Base-by-base conservation (phyloP, 371 early-diverging fungal species). In the Mucor sp. region DNA sequence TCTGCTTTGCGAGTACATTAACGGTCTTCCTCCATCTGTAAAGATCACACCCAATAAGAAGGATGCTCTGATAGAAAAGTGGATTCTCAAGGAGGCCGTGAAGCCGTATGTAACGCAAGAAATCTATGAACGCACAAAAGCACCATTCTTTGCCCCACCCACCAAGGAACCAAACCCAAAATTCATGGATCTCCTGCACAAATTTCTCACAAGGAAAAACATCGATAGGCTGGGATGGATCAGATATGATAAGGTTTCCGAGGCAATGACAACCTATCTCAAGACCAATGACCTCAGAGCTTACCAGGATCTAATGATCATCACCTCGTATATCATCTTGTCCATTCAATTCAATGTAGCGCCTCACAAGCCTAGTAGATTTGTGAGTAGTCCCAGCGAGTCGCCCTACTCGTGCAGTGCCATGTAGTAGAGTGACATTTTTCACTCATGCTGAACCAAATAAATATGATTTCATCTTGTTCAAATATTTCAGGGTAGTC, bases 31-130 rank as follows among this genome's bases (percentile, higher is more conserved):
- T 41, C 67, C 71, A 11, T 71, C 67, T 14, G 56, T 66, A 5
- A 71, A 71, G 21, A 25, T 67, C 12, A 39, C 53, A 21, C 30
- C 37, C 21, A 39, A 60, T 41, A 43, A 67, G 2, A 37, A 59
- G 19, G 64, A 64, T 27, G 9, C 27, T 25, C 14, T 50, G 25
- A 23, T 25, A 12, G 71, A 71, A 53, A 71, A 71, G 32, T 71
- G 71, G 67, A 58, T 71, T 35, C 55, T 67, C 35, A 63, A 67
- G 33, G 63, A 71, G 35, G 71, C 71, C 4, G 63, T 66, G 27
- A 35, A 66, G 60, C 71, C 71, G 4, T 71, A 63, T 33, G 66
- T 71, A 17, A 67, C 67, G 9, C 60, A 67, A 37, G 71, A 71
- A 27, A 33, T 71, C 4, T 71, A 66, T 23, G 63, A 62, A n/a